Evolutionary conservation across 2,329 filamentous ascomycete species (phyloP), one percentile per base, ranked within the genome.

Genomic region (Fusarium sacchari): DNA sequence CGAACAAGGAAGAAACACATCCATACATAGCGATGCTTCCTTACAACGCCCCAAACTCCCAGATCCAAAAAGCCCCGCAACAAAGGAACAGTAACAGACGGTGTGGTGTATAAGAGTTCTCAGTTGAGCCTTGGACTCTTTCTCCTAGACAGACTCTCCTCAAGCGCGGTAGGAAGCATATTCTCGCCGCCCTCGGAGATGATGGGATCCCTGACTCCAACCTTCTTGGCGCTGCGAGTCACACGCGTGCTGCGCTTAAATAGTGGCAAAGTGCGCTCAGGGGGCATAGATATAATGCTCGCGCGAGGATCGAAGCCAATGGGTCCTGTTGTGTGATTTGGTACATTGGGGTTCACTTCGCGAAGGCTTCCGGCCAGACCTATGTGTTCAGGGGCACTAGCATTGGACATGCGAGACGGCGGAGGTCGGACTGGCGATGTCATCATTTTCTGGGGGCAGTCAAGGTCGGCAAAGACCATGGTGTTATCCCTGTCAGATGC

Each of bases 321-420:
- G 14, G 79, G 75, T 26, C 78, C 79, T 20, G 81, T 81, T n/a
- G 82, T 81, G 64, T 84, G 64, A 71, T 82, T 86, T 66, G 84
- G 83, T 32, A 86, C 79, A 73, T 87, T 88, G 39, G 87, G 87
- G 77, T 89, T 87, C 40, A 90, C 84, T 78, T 90, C 88, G 44
- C 88, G 86, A 52, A 90, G 83, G 71, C 87, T 88, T 80, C 81
- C 83, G 67, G 80, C 81, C 7, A 76, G 44, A 34, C 80, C 79
- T 30, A 71, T 75, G n/a, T 75, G 72, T 12, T 82, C 80, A 24
- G 72, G 61, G 37, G 68, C 70, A 66, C 77, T 78, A 49, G 67
- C 71, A 57, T 59, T 79, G 32, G 78, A 79, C 53, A 74, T 67
- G 12, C 82, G 82, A 46, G 75, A 82, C 32, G 75, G 64, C 39